phyloP scores from a whole-genome alignment of 345 rosid genomes.

The Linum usitatissimum region DNA sequence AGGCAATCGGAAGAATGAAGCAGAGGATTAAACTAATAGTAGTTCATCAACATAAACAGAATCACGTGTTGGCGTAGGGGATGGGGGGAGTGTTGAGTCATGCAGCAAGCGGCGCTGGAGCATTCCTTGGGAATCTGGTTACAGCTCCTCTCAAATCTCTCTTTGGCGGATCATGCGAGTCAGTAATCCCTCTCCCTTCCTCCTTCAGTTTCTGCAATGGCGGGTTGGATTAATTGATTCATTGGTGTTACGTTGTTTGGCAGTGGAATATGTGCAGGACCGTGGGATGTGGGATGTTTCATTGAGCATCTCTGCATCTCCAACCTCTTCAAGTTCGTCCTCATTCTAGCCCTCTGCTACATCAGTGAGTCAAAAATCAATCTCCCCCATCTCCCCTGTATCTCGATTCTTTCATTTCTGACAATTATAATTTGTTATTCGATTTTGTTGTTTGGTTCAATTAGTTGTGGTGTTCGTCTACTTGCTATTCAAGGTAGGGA shows the following conservation, averaged over 20 bases:
- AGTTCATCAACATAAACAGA: neutral
- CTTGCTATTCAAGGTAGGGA: constrained; percentile 54
- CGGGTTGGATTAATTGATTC: too few relatives aligned
- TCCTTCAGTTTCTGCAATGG: neutral
- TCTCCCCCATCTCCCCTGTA: neutral
- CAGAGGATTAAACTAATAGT: neutral
- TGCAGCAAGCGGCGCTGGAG: constrained; percentile 44
- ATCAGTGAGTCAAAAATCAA: constrained; percentile 26
- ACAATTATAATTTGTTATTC: neutral
- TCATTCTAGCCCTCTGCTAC: constrained; percentile 51
- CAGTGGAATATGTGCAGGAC: constrained; percentile 60
- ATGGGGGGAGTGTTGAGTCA: constrained; percentile 49
- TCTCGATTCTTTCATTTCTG: neutral
- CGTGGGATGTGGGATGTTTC: constrained; percentile 66
- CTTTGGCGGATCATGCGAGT: constrained; percentile 47
- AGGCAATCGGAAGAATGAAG: neutral
- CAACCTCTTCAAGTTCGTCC: constrained; percentile 43
- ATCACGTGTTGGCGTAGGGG: neutral
- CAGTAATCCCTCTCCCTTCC: constrained; percentile 5
- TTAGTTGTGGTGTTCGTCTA: constrained; percentile 61
- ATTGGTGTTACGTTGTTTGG: neutral
- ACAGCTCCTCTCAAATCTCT: constrained; percentile 54
- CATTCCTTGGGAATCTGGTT: constrained; percentile 39
- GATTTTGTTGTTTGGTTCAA: neutral
- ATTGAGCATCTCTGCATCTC: constrained; percentile 61